Percentiles rank a stretch among this genome's conserved stretches.
Evolutionary conservation across 495 filamentous ascomycete genomes (phyloP).

Genomic region (Xylaria intraflava): DNA sequence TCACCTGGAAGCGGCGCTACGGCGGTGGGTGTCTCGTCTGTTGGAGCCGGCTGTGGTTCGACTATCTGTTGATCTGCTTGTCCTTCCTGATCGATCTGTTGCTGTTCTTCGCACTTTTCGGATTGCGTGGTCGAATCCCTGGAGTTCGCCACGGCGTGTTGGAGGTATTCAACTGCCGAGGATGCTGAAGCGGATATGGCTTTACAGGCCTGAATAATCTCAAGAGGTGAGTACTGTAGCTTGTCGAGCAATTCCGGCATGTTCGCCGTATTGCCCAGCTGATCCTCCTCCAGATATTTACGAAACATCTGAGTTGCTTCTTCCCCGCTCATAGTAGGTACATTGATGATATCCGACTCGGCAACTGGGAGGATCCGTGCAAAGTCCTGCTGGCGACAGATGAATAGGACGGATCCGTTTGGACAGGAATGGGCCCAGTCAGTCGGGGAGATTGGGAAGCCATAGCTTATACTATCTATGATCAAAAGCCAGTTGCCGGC

Average conservation of each 20-base stretch:
- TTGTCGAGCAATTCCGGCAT: too few relatives aligned
- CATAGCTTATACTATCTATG: constrained; percentile 47
- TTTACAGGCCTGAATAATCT: too few relatives aligned
- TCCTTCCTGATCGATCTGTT: too few relatives aligned
- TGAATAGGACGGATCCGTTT: constrained; percentile 36
- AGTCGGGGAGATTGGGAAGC: constrained; percentile 20
- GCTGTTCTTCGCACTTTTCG: too few relatives aligned
- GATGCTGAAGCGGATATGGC: too few relatives aligned
- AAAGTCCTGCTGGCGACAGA: constrained; percentile 28
- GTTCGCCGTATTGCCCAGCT: constrained; percentile 3
- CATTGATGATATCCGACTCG: constrained; percentile 2
- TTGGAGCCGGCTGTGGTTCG: constrained; percentile 64
- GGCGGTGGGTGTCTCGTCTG: constrained; percentile 74
- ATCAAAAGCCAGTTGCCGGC: constrained; percentile 44
- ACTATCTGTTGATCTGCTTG: too few relatives aligned
- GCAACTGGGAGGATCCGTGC: constrained; percentile 13
- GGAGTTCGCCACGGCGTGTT: too few relatives aligned
- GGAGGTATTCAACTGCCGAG: too few relatives aligned
- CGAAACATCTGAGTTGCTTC: constrained; percentile 19
- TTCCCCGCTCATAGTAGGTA: constrained; percentile 25
- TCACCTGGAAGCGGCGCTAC: constrained; percentile 69
- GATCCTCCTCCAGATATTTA: constrained; percentile 5
- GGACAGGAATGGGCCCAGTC: constrained; percentile 31
- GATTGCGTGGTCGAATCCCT: too few relatives aligned
- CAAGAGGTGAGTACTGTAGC: too few relatives aligned